Base-by-base conservation (phyloP, 2,329 filamentous ascomycete species). In the Aspergillus ruber region DNA sequence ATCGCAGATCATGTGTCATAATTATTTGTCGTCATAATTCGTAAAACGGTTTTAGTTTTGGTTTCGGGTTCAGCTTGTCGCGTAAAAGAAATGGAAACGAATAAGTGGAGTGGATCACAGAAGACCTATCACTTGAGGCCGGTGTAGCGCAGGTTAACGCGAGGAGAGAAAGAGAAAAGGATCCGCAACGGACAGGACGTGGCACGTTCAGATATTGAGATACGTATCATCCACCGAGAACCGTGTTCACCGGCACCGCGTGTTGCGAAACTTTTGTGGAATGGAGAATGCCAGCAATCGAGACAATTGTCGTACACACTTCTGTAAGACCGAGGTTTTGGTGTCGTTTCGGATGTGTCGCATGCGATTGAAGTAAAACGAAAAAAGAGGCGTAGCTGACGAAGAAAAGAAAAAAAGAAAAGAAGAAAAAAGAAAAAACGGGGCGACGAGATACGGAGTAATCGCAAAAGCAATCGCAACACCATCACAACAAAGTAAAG, bases 271-370 rank as follows among this genome's bases (percentile, higher is more conserved):
- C 10, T 12, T 25, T 10, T 25, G 23, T 17, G n/a, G 21, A 21
- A 42, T 42, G 36, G 15, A 43, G 29, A 39, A 43, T 43, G 45
- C 38, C 41, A 41, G 43, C 32, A 47, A 35, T 41, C 45, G 20
- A 33, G 38, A n/a, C 43, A 38, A 2, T 10, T 48, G 46, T 48
- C 44, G 42, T 44, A 48, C 46, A 48, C 53, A 56, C 52, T 54
- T 53, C 48, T 51, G 52, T 55, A 54, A 46, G 46, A 40, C 43
- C 44, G 43, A 48, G 49, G 44, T 50, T 45, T 51, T 48, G 54
- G 51, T 54, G 54, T 57, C 55, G 54, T 53, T 52, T 53, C 52
- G 51, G 55, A 54, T 49, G 49, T 45, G 49, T 50, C 46, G 47
- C 50, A 51, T 50, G 44, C 48, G 20, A 32, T 6, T 20, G 32